phyloP scores from a whole-genome alignment of 768 basidiomycete species.

The Pleurotus giganteus region DNA sequence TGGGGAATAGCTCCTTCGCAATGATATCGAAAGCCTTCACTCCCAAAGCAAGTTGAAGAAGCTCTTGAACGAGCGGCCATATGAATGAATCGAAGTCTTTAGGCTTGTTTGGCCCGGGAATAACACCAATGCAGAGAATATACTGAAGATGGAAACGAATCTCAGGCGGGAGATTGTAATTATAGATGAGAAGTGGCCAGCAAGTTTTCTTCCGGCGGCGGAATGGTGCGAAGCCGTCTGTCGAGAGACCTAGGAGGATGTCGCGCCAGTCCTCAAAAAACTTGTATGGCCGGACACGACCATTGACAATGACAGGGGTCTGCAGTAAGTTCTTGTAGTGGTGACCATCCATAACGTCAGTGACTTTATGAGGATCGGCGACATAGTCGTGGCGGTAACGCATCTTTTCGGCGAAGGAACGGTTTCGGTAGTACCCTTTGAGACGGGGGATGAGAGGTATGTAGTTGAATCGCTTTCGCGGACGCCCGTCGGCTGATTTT shows the following conservation, averaged over 20 bases:
- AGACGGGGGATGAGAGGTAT: constrained; percentile 38
- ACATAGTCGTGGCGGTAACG: constrained; percentile 23
- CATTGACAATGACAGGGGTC: constrained; percentile 23
- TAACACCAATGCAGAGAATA: constrained; percentile 37
- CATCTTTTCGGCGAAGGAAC: constrained; percentile 19
- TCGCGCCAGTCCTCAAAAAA: constrained; percentile 34
- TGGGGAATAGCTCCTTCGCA: constrained; percentile 17
- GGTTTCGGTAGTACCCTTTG: constrained; percentile 19
- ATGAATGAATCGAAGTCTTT: constrained; percentile 43
- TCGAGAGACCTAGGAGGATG: constrained; percentile 35
- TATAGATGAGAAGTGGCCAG: constrained; percentile 43
- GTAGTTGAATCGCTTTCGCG: constrained; percentile 30
- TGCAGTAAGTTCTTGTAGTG: constrained; percentile 24
- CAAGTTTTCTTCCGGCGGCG: constrained; percentile 22
- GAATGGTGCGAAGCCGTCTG: constrained; percentile 36
- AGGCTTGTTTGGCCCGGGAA: constrained; percentile 45
- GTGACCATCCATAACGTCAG: constrained; percentile 33
- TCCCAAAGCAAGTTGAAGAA: constrained; percentile 31
- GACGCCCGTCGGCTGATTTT: constrained; percentile 16
- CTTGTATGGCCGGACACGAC: constrained; percentile 16
- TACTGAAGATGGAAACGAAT: constrained; percentile 31
- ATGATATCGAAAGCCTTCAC: constrained; percentile 32
- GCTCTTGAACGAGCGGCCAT: constrained; percentile 37
- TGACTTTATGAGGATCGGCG: constrained; percentile 15
- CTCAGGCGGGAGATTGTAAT: constrained; percentile 30